Evolutionary conservation across 768 basidiomycete genomes (phyloP).

Genomic region (Heimioporus sp.): DNA sequence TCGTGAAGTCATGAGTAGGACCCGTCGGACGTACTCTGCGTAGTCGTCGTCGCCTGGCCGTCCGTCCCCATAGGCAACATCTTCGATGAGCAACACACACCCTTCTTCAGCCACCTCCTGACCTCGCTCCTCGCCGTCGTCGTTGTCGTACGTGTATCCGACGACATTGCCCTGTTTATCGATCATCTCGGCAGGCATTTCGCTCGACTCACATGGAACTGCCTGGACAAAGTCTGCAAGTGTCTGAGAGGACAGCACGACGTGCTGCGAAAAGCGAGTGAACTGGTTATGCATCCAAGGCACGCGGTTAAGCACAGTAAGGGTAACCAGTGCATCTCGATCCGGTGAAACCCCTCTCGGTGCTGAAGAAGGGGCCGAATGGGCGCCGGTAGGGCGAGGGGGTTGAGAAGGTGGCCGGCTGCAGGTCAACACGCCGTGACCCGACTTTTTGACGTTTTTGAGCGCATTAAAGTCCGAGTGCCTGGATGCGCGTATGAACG

Average conservation of each 20-base stretch:
- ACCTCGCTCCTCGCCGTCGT: conserved; percentile 7
- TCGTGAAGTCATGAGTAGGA: background rate
- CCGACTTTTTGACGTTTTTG: conserved; percentile 23
- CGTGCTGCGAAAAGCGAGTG: conserved; percentile 65
- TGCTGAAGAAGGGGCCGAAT: background rate
- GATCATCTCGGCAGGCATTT: conserved; percentile 43
- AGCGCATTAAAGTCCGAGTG: conserved; percentile 67
- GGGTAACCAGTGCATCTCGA: conserved; percentile 49
- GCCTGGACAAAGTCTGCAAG: conserved; percentile 57
- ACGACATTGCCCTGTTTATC: conserved; percentile 30
- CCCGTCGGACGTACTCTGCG: conserved; percentile 42
- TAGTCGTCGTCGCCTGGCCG: conserved; percentile 50
- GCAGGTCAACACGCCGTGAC: conserved; percentile 32
- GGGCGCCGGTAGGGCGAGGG: background rate
- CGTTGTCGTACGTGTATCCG: conserved; percentile 30
- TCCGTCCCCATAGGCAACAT: conserved; percentile 55
- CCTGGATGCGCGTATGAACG: conserved; percentile 63
- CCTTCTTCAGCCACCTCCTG: conserved; percentile 27
- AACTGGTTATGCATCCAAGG: conserved; percentile 60
- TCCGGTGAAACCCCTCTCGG: background rate
- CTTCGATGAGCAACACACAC: conserved; percentile 62
- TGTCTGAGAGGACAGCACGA: conserved; percentile 67
- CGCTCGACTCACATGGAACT: conserved; percentile 63
- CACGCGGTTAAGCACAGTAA: conserved; percentile 60
- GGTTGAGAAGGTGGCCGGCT: background rate